Conservation (phyloP, 1,284 basidiomycete species). For the Athelia psychrophila region DNA sequence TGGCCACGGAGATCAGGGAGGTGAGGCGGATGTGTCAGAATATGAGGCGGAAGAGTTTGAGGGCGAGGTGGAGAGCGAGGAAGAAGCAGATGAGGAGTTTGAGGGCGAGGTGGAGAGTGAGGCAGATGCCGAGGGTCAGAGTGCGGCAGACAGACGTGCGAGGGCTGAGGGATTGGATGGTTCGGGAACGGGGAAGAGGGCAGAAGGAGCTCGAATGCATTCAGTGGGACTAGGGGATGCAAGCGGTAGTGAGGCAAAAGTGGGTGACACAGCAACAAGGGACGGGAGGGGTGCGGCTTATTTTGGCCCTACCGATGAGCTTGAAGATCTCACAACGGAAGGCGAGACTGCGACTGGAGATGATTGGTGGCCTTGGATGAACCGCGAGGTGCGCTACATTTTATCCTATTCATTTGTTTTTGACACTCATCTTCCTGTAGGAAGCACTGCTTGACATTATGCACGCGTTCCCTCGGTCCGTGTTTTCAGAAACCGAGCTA, state of each 20-base stretch:
- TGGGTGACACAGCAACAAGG: too few relatives aligned
- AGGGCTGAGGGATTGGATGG: too few relatives aligned
- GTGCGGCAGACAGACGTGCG: too few relatives aligned
- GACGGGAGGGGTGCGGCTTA: neutral
- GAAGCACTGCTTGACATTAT: conserved; percentile 10
- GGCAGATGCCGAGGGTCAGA: neutral
- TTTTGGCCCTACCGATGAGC: neutral
- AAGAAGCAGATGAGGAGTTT: neutral
- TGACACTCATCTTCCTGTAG: conserved; percentile 2
- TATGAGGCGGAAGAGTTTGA: neutral
- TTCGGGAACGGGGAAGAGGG: too few relatives aligned
- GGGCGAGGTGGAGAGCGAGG: neutral
- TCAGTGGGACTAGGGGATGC: too few relatives aligned
- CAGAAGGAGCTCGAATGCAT: too few relatives aligned
- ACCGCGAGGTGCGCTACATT: neutral
- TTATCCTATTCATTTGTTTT: neutral
- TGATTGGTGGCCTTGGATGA: conserved; percentile 2
- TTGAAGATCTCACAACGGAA: neutral
- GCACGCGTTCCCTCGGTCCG: conserved; percentile 8
- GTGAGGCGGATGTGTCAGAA: neutral
- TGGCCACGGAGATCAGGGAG: too few relatives aligned
- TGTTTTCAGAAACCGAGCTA: conserved; percentile 11
- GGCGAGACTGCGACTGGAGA: neutral
- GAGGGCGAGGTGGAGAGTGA: neutral
- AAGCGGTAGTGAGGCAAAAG: too few relatives aligned